phyloP scores from a whole-genome alignment of 768 basidiomycete genomes.

The Tubosaeta sp. region DNA sequence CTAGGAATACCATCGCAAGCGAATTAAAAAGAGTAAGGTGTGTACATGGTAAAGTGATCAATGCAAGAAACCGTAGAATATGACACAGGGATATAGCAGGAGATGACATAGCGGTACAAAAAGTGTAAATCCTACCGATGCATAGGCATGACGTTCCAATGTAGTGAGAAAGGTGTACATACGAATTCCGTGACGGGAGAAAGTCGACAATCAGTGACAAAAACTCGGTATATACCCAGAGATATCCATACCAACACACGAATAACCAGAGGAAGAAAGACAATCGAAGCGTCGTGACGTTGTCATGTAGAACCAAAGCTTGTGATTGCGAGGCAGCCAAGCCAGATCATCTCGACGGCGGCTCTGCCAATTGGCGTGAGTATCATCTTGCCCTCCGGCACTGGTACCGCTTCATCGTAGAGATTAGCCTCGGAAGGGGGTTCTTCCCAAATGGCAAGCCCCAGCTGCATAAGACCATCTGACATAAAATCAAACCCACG shows the following conservation, averaged over 20 bases:
- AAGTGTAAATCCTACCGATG: conserved; percentile 24
- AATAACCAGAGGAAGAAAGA: not conserved
- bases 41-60: conserved; percentile 20
- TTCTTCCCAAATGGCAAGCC: conserved; percentile 46
- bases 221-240: not conserved
- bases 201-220: not conserved
- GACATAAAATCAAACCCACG: conserved; percentile 75
- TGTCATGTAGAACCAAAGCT: conserved; percentile 33
- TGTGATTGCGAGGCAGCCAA: conserved; percentile 48
- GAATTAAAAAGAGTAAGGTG: conserved; percentile 6
- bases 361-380: conserved; percentile 47
- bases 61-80: conserved; percentile 7
- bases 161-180: not conserved
- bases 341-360: conserved; percentile 52
- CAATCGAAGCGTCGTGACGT: not conserved
- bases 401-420: conserved; percentile 36
- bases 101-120: conserved; percentile 15
- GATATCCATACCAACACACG: not conserved
- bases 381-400: conserved; percentile 38
- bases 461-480: conserved; percentile 73
- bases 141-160: conserved; percentile 4
- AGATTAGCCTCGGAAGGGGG: not conserved
- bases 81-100: conserved; percentile 12
- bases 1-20: conserved; percentile 1
- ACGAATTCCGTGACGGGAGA: not conserved